Evolutionary conservation across 768 basidiomycete species (phyloP).

Genomic region (Mycena rosella): DNA sequence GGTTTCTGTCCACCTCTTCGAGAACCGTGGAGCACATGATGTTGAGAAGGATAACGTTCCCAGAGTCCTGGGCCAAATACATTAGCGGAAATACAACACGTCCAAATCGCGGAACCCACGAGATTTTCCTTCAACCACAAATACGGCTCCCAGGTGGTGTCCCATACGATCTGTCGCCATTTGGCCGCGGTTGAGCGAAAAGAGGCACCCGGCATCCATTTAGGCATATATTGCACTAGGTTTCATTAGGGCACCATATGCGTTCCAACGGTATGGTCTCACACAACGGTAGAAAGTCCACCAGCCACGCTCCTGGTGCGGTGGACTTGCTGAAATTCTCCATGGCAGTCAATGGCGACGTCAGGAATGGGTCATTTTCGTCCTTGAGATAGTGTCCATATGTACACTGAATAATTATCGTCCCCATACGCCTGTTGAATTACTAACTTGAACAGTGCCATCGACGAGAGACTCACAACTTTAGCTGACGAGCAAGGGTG

Average conservation of each 20-base stretch:
- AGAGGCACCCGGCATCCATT: constrained; percentile 6
- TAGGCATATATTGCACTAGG: constrained; percentile 12
- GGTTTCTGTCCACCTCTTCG: background rate
- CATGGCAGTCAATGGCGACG: constrained; percentile 46
- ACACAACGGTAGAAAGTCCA: constrained; percentile 43
- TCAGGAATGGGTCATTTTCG: constrained; percentile 44
- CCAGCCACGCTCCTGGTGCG: constrained; percentile 49
- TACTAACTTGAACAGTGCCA: too few species aligned
- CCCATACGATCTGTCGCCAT: constrained; percentile 1
- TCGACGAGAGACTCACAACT: background rate
- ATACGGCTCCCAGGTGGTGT: constrained; percentile 2
- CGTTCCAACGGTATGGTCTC: background rate
- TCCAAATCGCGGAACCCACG: background rate
- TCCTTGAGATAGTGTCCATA: constrained; percentile 1
- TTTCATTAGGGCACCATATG: background rate
- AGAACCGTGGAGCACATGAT: constrained; percentile 7
- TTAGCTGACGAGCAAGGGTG: background rate
- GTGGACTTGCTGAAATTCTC: constrained; percentile 50
- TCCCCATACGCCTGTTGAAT: constrained; percentile 13
- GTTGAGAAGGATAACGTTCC: constrained; percentile 1
- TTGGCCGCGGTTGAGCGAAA: background rate
- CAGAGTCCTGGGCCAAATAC: background rate
- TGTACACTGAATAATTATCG: constrained; percentile 3
- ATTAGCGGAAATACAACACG: background rate
- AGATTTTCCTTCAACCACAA: constrained; percentile 22